Base-by-base conservation (phyloP, 2,329 filamentous ascomycete genomes). In the Penicillium sp. region DNA sequence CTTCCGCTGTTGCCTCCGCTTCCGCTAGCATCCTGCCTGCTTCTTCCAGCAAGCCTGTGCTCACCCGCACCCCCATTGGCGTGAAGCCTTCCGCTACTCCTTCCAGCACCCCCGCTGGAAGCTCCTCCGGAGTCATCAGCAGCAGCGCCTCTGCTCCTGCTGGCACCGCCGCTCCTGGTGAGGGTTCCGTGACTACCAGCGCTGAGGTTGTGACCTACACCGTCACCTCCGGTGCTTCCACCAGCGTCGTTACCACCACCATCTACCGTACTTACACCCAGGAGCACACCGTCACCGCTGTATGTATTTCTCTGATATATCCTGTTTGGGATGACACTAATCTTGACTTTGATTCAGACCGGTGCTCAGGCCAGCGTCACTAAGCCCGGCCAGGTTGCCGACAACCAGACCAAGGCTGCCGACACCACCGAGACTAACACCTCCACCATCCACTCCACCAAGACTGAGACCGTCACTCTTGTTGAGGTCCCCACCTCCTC, bases 121-220 rank as follows among this genome's bases (percentile, higher is more conserved):
- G 34, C 21, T 48, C 49, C 22, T 54, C 54, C 18, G 46, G 24
- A 11, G 27, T 3, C 14, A n/a, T 49, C 22, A 36, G 29, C 39
- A 49, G 47, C 54, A 43, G 56, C 32, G 51, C 24, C 22, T 49
- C 64, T 34, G 49, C 60, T 34, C 58, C 65, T 46, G 56, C 66
- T 34, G 59, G 59, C 52, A 68, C 67, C 36, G 62, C 59, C n/a
- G 54, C 57, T 13, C 47, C 61, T 34, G 53, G 54, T 31, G 49
- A 57, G 32, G 52, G 39, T 22, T 43, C 52, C 32, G 54, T 47
- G 36, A 60, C 63, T 31, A 50, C 62, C 45, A 63, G 62, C 24
- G 54, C 60, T 29, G 68, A 72, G 55, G 71, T 67, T 31, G 38
- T 77, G 40, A 75, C 74, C 45, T 76, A 76, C 67, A 77, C 74